phyloP scores from a whole-genome alignment of 2,329 filamentous ascomycete genomes.

The Verticillium isaacii region DNA sequence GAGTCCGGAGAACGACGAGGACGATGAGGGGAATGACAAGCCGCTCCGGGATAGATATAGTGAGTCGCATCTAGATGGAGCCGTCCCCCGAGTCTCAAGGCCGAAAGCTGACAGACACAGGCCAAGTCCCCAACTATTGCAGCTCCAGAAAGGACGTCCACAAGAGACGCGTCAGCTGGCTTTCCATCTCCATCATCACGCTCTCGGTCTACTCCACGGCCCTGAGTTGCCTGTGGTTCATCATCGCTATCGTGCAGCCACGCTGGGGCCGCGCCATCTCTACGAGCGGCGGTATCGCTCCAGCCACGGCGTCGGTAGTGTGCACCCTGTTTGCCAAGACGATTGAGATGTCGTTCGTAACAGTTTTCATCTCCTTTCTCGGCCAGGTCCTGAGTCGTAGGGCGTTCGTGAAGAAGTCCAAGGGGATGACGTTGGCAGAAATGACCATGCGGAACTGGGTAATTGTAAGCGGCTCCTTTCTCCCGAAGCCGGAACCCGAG shows the following conservation, averaged over 20 bases:
- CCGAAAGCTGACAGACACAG: conserved; percentile 2
- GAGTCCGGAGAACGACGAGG: background rate
- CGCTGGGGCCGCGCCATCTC: conserved; percentile 56
- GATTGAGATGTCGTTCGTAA: conserved; percentile 74
- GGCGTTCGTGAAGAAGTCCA: conserved; percentile 54
- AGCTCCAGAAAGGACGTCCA: conserved; percentile 25
- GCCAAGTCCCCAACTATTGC: conserved; percentile 26
- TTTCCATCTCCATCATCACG: conserved; percentile 39
- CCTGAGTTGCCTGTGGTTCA: conserved; percentile 62
- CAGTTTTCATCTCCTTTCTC: conserved; percentile 68
- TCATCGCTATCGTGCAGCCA: conserved; percentile 57
- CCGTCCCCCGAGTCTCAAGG: background rate
- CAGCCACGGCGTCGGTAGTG: conserved; percentile 61
- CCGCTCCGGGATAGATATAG: conserved; percentile 25
- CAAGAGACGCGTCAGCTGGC: conserved; percentile 34
- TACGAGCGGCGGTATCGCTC: conserved; percentile 46
- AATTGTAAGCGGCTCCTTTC: conserved; percentile 29
- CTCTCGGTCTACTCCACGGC: conserved; percentile 59
- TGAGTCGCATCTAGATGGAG: conserved; percentile 4
- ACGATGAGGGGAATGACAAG: conserved; percentile 17
- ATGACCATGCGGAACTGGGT: conserved; percentile 76
- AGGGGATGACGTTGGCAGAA: conserved; percentile 69
- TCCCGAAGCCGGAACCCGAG: background rate
- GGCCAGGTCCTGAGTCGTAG: conserved; percentile 71
- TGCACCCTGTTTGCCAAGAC: conserved; percentile 69